phyloP scores from a whole-genome alignment of 2,329 filamentous ascomycete genomes.

The Bimuria novae-zelandiae region DNA sequence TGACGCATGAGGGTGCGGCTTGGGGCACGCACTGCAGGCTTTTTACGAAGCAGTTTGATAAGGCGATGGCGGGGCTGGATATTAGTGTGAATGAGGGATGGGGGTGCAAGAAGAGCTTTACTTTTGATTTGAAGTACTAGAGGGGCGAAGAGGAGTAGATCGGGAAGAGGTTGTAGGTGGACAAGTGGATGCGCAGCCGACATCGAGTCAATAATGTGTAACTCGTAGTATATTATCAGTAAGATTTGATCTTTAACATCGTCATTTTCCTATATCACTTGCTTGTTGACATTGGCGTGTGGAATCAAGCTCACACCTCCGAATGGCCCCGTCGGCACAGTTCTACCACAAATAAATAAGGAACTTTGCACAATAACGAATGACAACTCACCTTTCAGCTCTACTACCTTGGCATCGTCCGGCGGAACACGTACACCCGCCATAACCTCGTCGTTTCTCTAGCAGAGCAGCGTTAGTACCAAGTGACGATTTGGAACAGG shows the following conservation, averaged over 20 bases:
- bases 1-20: constrained; percentile 27
- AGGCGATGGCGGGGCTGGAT: constrained; percentile 24
- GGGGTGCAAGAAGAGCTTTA: constrained; percentile 32
- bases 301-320: neutral
- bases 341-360: neutral
- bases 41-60: constrained; percentile 29
- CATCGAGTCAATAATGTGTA: neutral
- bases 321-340: neutral
- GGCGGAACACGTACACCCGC: neutral
- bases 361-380: no score
- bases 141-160: no score
- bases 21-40: constrained; percentile 34
- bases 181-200: neutral
- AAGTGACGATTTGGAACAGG: neutral
- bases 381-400: neutral
- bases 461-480: neutral
- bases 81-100: constrained; percentile 21
- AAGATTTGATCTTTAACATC: neutral
- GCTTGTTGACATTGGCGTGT: no score
- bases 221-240: no score
- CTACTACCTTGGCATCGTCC: neutral
- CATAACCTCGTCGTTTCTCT: neutral
- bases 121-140: constrained; percentile 14
- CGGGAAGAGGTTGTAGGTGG: neutral
- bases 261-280: neutral